These are phyloP conservation scores for Vigna radiata DNA, from an alignment of 306 rosid species.

Conservation along the genomic window DNA sequence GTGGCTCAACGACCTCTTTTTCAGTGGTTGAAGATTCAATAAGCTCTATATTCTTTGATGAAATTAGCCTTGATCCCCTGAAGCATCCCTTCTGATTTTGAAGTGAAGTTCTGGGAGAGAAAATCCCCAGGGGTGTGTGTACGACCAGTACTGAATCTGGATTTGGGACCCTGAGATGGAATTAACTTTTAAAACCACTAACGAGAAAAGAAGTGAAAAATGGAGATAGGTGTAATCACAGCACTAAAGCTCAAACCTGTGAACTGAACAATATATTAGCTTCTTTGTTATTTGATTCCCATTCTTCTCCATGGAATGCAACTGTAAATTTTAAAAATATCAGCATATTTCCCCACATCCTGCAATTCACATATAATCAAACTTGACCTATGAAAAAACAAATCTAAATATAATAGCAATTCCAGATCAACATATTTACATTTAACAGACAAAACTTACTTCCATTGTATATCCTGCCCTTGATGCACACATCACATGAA, in stretches of 20 bases:
- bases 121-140: conserved; percentile 73
- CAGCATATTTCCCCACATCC: conserved; percentile 44
- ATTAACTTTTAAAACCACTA: conserved; percentile 13
- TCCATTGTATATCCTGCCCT: conserved; percentile 97
- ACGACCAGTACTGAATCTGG: conserved; percentile 82
- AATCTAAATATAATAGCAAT: conserved; percentile 12
- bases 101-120: conserved; percentile 72
- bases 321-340: conserved; percentile 61
- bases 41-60: conserved; percentile 65
- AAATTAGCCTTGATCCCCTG: conserved; percentile 83
- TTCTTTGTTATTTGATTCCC: conserved; percentile 72
- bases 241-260: conserved; percentile 65
- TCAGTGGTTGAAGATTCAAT: conserved; percentile 64
- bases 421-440: conserved; percentile 26
- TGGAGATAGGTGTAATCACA: conserved; percentile 15
- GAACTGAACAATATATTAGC: conserved; percentile 81
- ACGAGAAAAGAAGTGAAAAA: not conserved
- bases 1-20: conserved; percentile 63
- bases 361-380: conserved; percentile 34
- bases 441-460: conserved; percentile 57
- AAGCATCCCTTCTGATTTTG: conserved; percentile 74
- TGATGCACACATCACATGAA: conserved; percentile 87
- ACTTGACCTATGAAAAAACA: not conserved
- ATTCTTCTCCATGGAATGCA: conserved; percentile 79
- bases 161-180: conserved; percentile 66